Evolutionary conservation across 768 basidiomycete genomes (phyloP).

Genomic region (Tylopilus plumbeoviolaceoides): DNA sequence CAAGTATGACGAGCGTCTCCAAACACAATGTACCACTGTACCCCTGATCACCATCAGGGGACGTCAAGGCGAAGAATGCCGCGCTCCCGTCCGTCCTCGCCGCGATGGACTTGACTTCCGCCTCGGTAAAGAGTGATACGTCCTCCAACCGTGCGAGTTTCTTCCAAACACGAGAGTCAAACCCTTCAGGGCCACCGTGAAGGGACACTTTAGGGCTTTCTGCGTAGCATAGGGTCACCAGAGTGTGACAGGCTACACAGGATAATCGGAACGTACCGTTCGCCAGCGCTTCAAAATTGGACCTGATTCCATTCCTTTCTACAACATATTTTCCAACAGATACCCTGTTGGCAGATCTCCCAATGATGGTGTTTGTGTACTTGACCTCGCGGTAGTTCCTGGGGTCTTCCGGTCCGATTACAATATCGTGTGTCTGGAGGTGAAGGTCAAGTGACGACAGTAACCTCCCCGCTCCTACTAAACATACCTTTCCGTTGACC

Average conservation of each 20-base stretch:
- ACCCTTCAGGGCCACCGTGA: constrained; percentile 68
- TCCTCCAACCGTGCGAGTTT: constrained; percentile 35
- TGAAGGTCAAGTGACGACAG: background rate
- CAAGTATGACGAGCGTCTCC: constrained; percentile 54
- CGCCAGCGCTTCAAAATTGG: constrained; percentile 41
- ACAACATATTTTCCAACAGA: constrained; percentile 54
- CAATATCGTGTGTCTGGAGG: constrained; percentile 68
- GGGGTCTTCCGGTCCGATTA: constrained; percentile 67
- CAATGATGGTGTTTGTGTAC: constrained; percentile 71
- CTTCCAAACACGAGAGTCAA: constrained; percentile 55
- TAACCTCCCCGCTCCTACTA: no score
- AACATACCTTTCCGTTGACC: constrained; percentile 54
- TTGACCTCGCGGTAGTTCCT: constrained; percentile 54
- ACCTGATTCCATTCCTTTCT: constrained; percentile 49
- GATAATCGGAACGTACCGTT: constrained; percentile 27
- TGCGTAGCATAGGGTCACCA: constrained; percentile 21
- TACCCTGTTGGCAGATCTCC: constrained; percentile 69
- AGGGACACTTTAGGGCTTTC: constrained; percentile 57
- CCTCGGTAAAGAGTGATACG: constrained; percentile 51
- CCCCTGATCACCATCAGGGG: constrained; percentile 67
- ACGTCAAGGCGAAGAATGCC: constrained; percentile 55
- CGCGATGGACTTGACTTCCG: constrained; percentile 47
- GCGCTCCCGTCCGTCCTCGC: constrained; percentile 28
- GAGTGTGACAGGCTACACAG: no score
- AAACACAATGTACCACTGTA: constrained; percentile 57